Conservation (phyloP, 305 asterid species). For the Stenogyne calaminthoides region DNA sequence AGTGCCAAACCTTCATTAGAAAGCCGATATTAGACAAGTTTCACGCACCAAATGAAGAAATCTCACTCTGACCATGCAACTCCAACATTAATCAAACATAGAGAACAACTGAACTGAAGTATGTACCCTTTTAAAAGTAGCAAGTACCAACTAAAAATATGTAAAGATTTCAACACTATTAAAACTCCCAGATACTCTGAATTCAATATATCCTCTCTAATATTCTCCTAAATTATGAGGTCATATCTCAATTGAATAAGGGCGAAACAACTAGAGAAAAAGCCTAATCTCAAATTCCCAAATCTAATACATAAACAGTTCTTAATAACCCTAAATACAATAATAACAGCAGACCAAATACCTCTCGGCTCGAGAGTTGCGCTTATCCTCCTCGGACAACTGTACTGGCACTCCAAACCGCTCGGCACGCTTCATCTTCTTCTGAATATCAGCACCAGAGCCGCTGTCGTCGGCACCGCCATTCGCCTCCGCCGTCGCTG, state of each 20-base stretch:
- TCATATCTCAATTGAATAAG: background rate
- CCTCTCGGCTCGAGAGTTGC: slow-evolving; percentile 64
- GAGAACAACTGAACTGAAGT: background rate
- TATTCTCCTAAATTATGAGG: background rate
- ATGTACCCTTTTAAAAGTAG: background rate
- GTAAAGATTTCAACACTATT: background rate
- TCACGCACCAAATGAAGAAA: background rate
- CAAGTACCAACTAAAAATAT: background rate
- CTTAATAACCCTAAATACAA: background rate
- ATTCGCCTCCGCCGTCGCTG: slow-evolving; percentile 3
- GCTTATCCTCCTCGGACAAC: slow-evolving; percentile 61
- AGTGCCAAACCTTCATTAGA: slow-evolving; percentile 55
- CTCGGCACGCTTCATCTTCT: slow-evolving; percentile 69
- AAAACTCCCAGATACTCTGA: background rate
- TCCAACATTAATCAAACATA: background rate
- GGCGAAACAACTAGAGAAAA: background rate
- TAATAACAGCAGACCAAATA: slow-evolving; percentile 20
- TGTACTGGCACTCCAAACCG: slow-evolving; percentile 56
- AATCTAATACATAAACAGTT: background rate
- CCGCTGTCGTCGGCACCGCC: slow-evolving; percentile 18
- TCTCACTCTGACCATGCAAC: background rate
- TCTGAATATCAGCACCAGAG: slow-evolving; percentile 42
- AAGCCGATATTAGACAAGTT: background rate
- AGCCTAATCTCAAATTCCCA: background rate
- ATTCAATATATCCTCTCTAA: background rate